A percentile compares a stretch with the other conserved stretches of the same genome.
These are phyloP conservation scores for Cyberlindnera maclurae DNA, from an alignment of 805 yeast genomes.

Conservation along the genomic window DNA sequence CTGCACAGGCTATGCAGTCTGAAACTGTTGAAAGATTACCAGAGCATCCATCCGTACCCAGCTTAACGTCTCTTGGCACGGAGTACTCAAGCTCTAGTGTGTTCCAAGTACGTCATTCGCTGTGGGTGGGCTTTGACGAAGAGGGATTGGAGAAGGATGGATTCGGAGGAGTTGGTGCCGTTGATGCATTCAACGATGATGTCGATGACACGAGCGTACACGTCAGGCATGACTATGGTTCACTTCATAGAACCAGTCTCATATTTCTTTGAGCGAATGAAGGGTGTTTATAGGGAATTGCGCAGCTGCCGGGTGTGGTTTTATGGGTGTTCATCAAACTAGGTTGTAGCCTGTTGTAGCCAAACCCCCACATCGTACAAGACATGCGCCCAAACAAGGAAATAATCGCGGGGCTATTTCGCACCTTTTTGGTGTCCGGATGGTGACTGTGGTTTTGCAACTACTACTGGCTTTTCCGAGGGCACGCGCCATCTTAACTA, in stretches of 20 bases:
- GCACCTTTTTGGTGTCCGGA: constrained; percentile 2
- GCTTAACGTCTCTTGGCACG: constrained; percentile 9
- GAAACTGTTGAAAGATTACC: neutral
- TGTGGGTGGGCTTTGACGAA: constrained; percentile 20
- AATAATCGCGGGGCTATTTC: constrained; percentile 6
- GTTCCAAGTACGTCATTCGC: constrained; percentile 13
- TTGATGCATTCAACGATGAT: constrained; percentile 9
- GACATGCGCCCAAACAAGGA: neutral
- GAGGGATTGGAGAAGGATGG: constrained; percentile 7
- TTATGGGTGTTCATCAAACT: too few species aligned
- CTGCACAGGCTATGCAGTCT: constrained; percentile 3
- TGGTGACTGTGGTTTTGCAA: constrained; percentile 10
- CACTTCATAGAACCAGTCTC: constrained; percentile 17
- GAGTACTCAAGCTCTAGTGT: constrained; percentile 15
- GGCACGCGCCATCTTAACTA: constrained; percentile 1
- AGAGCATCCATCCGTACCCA: constrained; percentile 12
- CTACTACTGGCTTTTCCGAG: neutral
- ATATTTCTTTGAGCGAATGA: constrained; percentile 8
- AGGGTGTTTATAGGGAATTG: too few species aligned
- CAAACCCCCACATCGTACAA: too few species aligned
- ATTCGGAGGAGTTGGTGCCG: constrained; percentile 12
- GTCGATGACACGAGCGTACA: neutral
- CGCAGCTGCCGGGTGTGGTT: too few species aligned
- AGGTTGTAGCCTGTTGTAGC: too few species aligned
- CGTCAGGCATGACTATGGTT: neutral